Conservation (phyloP, 2,329 filamentous ascomycete genomes). For the Ascochyta rabiei region DNA sequence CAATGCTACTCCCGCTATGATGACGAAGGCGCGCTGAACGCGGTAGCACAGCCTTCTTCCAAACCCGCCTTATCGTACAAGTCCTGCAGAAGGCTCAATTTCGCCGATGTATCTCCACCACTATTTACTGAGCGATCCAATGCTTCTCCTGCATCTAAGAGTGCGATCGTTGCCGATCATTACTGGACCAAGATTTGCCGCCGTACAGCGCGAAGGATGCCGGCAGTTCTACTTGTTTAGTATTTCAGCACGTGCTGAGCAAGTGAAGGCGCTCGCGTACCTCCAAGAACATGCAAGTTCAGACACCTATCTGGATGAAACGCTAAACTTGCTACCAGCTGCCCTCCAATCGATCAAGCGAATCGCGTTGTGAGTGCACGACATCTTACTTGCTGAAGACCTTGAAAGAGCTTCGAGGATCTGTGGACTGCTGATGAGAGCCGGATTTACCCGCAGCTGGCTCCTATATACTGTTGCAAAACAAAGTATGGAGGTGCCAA, state of each 20-base stretch:
- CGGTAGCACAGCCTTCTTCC: conserved; percentile 28
- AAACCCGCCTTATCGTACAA: conserved; percentile 34
- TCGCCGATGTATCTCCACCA: conserved; percentile 40
- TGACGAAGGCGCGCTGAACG: conserved; percentile 34
- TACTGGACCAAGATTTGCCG: conserved; percentile 33
- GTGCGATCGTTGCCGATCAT: conserved; percentile 34
- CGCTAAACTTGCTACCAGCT: not conserved
- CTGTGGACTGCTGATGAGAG: not conserved
- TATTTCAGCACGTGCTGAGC: conserved; percentile 30
- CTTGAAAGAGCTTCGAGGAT: conserved; percentile 10
- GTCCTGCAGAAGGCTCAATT: conserved; percentile 31
- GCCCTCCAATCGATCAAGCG: not conserved
- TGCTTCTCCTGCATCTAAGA: conserved; percentile 23
- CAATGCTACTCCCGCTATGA: conserved; percentile 9
- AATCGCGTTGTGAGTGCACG: not conserved
- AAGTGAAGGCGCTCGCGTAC: conserved; percentile 17
- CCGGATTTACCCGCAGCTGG: conserved; percentile 9
- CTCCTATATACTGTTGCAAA: conserved; percentile 16
- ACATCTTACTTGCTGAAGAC: conserved; percentile 15
- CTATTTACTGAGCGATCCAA: conserved; percentile 24
- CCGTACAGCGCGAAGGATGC: conserved; percentile 25
- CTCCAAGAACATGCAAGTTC: conserved; percentile 15
- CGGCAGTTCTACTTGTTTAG: conserved; percentile 25
- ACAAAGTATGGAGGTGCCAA: conserved; percentile 12
- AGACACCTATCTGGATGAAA: conserved; percentile 5